Evolutionary conservation across 2,329 filamentous ascomycete genomes (phyloP), one percentile per base, ranked within the genome.

Genomic region (Ophiosphaerella narmari): DNA sequence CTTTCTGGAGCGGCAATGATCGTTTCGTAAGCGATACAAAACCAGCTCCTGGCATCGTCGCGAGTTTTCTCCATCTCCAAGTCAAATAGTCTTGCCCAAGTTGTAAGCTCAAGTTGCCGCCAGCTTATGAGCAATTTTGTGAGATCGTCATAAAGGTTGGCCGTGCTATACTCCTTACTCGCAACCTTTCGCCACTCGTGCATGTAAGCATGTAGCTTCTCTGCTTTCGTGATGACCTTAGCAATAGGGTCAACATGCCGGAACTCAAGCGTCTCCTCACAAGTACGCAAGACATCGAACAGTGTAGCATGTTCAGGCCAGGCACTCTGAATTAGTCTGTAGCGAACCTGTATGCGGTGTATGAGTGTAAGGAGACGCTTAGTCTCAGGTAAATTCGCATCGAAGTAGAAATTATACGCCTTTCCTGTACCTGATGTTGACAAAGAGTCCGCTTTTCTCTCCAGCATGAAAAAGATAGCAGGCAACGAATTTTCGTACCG

Each of bases 131-230:
- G 87, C 23, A 90, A 83, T 42, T 85, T 83, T 0, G 92, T 96
- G 11, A 97, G 75, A 38, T 85, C 82, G 54, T 95, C 87, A 59
- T 95, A 91, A 2, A 92, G 77, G 8, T 80, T 72, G 1, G 82
- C 80, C 1, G 87, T 89, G 8, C 84, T 88, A 70, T 89, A 90
- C 33, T 88, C 84, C 55, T 85, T 85, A 76, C 90, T 96, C 3
- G 93, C 92, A 74, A 96, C 92, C 36, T 88, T 86, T 70, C 99
- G 91, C 94, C 94, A 99, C 73, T 97, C 91, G 56, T 97, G 87
- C 41, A 99, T 84, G 58, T 88, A 86, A 0, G 80, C 82, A 73
- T 97, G 90, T 4, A 99, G 80, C 57, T 93, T 91, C 72, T 99
- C 95, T 3, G 94, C 82, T 67, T 89, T 90, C 1, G 88, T 89